A percentile compares a stretch with the other conserved stretches of the same genome.
Evolutionary conservation across 148 eudicot genomes (phyloP).

Genomic region (Silene uniflora): DNA sequence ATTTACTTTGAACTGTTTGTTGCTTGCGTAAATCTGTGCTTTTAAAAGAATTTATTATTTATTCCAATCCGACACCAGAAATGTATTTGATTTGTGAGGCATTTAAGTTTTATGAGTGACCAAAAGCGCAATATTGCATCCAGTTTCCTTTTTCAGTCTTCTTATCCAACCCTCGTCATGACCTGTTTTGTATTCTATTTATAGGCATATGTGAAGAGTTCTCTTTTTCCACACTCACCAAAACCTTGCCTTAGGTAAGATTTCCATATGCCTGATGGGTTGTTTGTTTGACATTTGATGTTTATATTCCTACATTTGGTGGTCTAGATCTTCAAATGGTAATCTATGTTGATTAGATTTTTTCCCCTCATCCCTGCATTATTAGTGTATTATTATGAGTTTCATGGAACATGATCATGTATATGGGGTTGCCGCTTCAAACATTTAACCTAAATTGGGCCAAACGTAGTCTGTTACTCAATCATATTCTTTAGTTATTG

Average conservation of each 20-base stretch:
- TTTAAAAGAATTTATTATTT: not conserved
- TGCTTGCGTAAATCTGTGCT: not conserved
- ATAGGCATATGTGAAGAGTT: conserved; percentile 82
- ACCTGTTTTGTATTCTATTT: not conserved
- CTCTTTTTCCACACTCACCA: conserved; percentile 83
- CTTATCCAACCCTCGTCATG: not conserved
- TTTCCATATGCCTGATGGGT: not conserved
- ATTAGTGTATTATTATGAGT: not conserved
- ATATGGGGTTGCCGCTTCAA: not conserved
- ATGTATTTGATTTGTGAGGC: not conserved
- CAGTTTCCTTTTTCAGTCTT: not conserved
- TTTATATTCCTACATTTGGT: not conserved
- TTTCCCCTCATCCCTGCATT: not conserved
- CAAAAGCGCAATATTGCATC: not conserved
- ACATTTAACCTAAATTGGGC: not conserved
- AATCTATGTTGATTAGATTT: not conserved
- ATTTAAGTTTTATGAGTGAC: not conserved
- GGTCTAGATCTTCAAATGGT: not conserved
- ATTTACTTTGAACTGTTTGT: not conserved
- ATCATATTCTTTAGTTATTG: not conserved
- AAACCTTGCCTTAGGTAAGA: conserved; percentile 74
- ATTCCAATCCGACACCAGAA: not conserved
- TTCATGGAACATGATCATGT: not conserved
- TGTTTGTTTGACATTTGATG: conserved; percentile 7
- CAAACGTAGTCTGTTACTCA: not conserved